A percentile compares a stretch with the other conserved stretches of the same genome.
Evolutionary conservation across 2,329 filamentous ascomycete species (phyloP).

Genomic region (Podosphaera aphanis): DNA sequence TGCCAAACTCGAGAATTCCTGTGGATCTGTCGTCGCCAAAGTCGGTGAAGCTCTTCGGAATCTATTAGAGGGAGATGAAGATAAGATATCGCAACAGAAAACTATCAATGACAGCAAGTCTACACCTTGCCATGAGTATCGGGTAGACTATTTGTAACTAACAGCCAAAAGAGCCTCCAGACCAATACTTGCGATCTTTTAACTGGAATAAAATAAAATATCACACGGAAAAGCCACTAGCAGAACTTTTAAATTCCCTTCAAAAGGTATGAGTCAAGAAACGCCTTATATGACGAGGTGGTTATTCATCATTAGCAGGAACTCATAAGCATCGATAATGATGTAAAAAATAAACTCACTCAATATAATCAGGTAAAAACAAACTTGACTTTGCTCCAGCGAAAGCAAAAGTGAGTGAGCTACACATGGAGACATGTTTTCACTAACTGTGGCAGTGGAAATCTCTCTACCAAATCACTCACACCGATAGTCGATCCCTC

Average conservation of each 20-base stretch:
- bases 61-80: constrained; percentile 16
- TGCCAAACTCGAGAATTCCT: constrained; percentile 60
- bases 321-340: constrained; percentile 75
- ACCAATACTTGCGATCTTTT: constrained; percentile 75
- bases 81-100: constrained; percentile 49
- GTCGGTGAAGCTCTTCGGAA: constrained; percentile 24
- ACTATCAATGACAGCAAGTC: constrained; percentile 61
- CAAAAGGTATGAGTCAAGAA: constrained; percentile 41
- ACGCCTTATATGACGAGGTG: not conserved
- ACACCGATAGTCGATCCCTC: constrained; percentile 67
- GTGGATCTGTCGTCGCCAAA: constrained; percentile 65
- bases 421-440: not conserved
- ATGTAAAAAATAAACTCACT: constrained; percentile 80
- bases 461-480: constrained; percentile 81
- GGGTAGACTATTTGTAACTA: constrained; percentile 1
- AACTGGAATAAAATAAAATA: constrained; percentile 97
- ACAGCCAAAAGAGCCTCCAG: constrained; percentile 53
- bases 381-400: constrained; percentile 55
- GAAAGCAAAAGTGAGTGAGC: constrained; percentile 57
- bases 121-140: not conserved
- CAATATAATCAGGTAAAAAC: constrained; percentile 87
- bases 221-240: constrained; percentile 70
- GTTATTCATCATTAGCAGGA: constrained; percentile 31
- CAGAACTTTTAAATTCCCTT: constrained; percentile 65
- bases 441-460: constrained; percentile 36